Conservation (phyloP, 148 eudicot species). For the Fagopyrum homotropicum region DNA sequence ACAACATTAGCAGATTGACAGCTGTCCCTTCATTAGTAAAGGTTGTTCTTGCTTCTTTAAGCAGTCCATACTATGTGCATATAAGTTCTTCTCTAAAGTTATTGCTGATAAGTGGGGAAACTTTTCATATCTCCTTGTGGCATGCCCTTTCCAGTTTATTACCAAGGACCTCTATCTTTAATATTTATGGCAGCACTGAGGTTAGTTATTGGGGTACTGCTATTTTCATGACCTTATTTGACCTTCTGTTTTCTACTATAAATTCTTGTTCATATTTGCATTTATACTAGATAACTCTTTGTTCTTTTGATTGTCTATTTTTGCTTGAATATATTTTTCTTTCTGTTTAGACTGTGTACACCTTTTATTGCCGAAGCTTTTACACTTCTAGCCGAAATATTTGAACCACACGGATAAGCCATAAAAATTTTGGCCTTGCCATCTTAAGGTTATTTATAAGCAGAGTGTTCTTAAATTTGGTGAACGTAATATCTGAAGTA, state of each 20-base stretch:
- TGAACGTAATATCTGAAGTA: background rate
- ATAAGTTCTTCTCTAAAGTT: constrained; percentile 44
- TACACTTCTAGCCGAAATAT: background rate
- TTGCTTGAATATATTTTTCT: background rate
- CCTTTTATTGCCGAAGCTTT: background rate
- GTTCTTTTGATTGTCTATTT: background rate
- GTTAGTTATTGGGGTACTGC: constrained; percentile 28
- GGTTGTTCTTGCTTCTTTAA: constrained; percentile 51
- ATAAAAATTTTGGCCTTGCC: background rate
- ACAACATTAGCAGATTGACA: constrained; percentile 55
- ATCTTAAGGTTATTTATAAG: background rate
- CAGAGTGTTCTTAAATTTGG: background rate
- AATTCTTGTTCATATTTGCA: background rate
- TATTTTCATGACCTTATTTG: background rate
- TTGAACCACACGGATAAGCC: background rate
- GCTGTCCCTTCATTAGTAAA: constrained; percentile 84
- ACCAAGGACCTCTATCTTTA: constrained; percentile 61
- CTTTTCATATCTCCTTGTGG: constrained; percentile 55
- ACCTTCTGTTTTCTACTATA: background rate
- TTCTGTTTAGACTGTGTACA: background rate
- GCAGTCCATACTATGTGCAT: constrained; percentile 23
- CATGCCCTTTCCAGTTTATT: constrained; percentile 41
- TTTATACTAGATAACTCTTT: constrained; percentile 4
- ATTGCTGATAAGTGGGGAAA: constrained; percentile 85
- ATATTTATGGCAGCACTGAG: constrained; percentile 94